phyloP scores from a whole-genome alignment of 2,329 filamentous ascomycete species.

The Graphilbum ipis-grandicollis region DNA sequence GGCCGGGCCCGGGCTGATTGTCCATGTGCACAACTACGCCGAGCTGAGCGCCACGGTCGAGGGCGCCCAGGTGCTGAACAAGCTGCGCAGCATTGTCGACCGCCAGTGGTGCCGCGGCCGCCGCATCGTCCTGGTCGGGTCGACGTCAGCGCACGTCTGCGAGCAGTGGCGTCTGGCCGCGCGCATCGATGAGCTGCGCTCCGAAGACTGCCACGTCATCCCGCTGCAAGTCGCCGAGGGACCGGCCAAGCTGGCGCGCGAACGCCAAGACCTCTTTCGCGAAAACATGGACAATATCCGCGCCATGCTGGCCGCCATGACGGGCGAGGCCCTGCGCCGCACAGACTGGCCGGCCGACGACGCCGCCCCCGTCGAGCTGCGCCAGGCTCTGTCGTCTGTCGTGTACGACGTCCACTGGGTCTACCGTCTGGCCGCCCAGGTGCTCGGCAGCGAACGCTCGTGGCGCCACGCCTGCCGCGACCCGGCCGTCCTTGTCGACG shows the following conservation, averaged over 20 bases:
- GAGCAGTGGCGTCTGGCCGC: slow-evolving; percentile 13
- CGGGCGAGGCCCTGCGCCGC: slow-evolving; percentile 10
- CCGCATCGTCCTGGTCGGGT: slow-evolving; percentile 60
- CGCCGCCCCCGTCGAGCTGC: slow-evolving; percentile 1
- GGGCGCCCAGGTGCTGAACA: slow-evolving; percentile 50
- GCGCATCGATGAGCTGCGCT: slow-evolving; percentile 14
- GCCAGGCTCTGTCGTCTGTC: slow-evolving; percentile 3
- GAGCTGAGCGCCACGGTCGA: slow-evolving; percentile 55
- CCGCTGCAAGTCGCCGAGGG: slow-evolving; percentile 11
- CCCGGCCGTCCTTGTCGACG: slow-evolving; percentile 8
- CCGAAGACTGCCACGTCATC: slow-evolving; percentile 15
- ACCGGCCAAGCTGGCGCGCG: slow-evolving; percentile 5
- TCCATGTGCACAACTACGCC: slow-evolving; percentile 67
- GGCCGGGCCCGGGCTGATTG: slow-evolving; percentile 29
- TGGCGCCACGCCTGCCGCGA: slow-evolving; percentile 5
- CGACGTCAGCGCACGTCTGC: slow-evolving; percentile 43
- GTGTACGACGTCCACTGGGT: slow-evolving; percentile 17
- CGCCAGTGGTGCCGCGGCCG: slow-evolving; percentile 53
- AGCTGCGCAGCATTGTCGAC: slow-evolving; percentile 55
- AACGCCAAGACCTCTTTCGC: slow-evolving; percentile 20
- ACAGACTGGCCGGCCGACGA: slow-evolving; percentile 2
- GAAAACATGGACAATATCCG: slow-evolving; percentile 30
- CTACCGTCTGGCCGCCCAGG: slow-evolving; percentile 14
- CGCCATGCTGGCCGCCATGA: slow-evolving; percentile 25
- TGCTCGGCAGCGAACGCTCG: slow-evolving; percentile 9